A percentile compares a stretch with the other conserved stretches of the same genome.
These are phyloP conservation scores for Fusarium dlaminii DNA, from an alignment of 2,329 filamentous ascomycete genomes.

Conservation along the genomic window DNA sequence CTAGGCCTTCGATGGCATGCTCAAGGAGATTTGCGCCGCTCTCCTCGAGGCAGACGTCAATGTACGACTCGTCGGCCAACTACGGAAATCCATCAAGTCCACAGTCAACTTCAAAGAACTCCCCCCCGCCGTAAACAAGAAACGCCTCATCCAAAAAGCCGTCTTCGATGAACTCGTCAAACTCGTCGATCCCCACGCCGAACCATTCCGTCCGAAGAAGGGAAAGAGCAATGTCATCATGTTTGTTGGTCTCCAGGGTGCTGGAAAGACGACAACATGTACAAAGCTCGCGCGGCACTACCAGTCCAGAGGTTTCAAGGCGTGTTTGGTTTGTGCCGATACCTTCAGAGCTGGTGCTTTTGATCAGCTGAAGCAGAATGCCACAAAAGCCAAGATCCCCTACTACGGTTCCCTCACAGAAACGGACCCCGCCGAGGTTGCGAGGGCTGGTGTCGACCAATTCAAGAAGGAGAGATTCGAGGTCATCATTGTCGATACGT, in stretches of 20 bases:
- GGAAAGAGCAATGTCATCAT: constrained; percentile 97
- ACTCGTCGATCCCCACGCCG: constrained; percentile 93
- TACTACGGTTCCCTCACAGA: constrained; percentile 98
- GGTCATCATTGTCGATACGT: constrained; percentile 98
- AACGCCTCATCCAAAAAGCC: constrained; percentile 95
- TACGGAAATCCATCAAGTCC: constrained; percentile 91
- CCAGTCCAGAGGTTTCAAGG: constrained; percentile 89
- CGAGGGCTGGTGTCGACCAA: constrained; percentile 94
- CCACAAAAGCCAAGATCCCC: constrained; percentile 97
- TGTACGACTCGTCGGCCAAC: constrained; percentile 87
- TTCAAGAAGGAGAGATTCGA: constrained; percentile 99
- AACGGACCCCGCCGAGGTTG: constrained; percentile 93
- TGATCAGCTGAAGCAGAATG: constrained; percentile 98
- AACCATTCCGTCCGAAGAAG: constrained; percentile 97
- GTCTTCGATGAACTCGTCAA: constrained; percentile 97
- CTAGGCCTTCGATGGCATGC: constrained; percentile 94
- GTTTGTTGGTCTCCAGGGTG: constrained; percentile 98
- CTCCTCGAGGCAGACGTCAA: constrained; percentile 98
- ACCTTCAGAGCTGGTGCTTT: constrained; percentile 99
- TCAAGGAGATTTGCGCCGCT: constrained; percentile 97
- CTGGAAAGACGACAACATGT: constrained; percentile 97
- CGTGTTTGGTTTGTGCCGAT: constrained; percentile 95
- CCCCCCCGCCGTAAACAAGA: constrained; percentile 94
- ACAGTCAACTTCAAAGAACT: constrained; percentile 96
- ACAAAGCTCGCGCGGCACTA: constrained; percentile 97